Percentiles rank a stretch among this genome's conserved stretches.
Evolutionary conservation across 1,139 yeast genomes (phyloP).

Genomic region (Suhomyces coccinellae): DNA sequence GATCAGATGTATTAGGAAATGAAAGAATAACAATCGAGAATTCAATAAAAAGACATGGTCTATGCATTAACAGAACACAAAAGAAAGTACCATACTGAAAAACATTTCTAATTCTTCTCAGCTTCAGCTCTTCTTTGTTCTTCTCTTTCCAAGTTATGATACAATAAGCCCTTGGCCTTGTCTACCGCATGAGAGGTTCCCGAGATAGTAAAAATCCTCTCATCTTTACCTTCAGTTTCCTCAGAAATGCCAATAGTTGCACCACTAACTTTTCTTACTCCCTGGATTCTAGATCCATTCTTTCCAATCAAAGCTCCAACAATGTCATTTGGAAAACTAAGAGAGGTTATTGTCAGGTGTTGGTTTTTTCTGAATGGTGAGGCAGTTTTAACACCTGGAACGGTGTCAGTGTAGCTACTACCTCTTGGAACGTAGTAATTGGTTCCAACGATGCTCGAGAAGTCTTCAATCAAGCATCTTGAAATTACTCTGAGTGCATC

Average conservation of each 20-base stretch:
- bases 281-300: constrained; percentile 83
- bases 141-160: constrained; percentile 77
- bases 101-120: constrained; percentile 9
- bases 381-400: constrained; percentile 14
- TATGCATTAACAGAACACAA: constrained; percentile 6
- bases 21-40: neutral
- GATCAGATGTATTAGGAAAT: neutral
- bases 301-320: constrained; percentile 93
- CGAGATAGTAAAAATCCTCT: constrained; percentile 70
- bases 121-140: constrained; percentile 60
- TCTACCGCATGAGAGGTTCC: constrained; percentile 69
- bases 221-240: constrained; percentile 62
- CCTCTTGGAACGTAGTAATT: constrained; percentile 63
- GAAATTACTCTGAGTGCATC: constrained; percentile 63
- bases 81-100: neutral
- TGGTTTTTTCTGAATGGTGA: constrained; percentile 15
- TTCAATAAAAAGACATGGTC: constrained; percentile 7
- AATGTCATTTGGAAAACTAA: constrained; percentile 69
- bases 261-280: constrained; percentile 76
- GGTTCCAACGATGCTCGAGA: constrained; percentile 64
- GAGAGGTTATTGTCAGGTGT: constrained; percentile 13
- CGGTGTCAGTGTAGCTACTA: constrained; percentile 19
- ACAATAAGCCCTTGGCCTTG: constrained; percentile 65
- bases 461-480: constrained; percentile 73
- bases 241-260: constrained; percentile 80